A percentile compares a stretch with the other conserved stretches of the same genome.
Conservation (phyloP, 2,329 filamentous ascomycete species). For the Fusarium anguioides region DNA sequence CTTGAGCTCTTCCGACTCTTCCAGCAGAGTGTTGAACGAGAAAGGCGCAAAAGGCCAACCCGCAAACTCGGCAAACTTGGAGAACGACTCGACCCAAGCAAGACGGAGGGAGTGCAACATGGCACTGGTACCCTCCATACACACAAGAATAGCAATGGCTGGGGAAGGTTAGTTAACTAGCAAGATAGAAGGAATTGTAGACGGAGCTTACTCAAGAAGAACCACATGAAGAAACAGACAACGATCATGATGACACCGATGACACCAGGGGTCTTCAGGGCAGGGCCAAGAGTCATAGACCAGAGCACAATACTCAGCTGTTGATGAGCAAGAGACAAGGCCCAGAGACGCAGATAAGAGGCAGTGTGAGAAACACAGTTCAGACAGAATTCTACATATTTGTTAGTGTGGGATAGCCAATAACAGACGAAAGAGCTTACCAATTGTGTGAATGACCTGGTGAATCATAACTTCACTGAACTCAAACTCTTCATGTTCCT, state of each 20-base stretch:
- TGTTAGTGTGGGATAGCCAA: constrained; percentile 45
- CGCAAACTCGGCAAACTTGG: constrained; percentile 94
- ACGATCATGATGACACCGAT: constrained; percentile 84
- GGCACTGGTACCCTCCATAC: constrained; percentile 96
- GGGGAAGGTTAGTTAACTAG: constrained; percentile 40
- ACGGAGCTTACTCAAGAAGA: constrained; percentile 72
- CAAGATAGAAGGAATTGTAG: background rate
- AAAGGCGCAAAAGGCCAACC: constrained; percentile 90
- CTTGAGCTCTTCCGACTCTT: constrained; percentile 78
- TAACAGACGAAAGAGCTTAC: constrained; percentile 62
- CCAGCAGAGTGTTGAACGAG: constrained; percentile 84
- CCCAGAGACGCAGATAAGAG: constrained; percentile 98
- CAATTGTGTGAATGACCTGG: constrained; percentile 98
- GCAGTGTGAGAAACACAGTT: constrained; percentile 99
- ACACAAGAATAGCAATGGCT: constrained; percentile 75
- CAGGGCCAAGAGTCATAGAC: constrained; percentile 90
- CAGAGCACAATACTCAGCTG: constrained; percentile 96
- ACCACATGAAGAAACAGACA: constrained; percentile 88
- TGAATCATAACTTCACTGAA: constrained; percentile 99
- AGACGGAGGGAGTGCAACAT: constrained; percentile 93
- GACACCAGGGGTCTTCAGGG: constrained; percentile 74
- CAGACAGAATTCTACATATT: constrained; percentile 85
- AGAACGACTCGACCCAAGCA: constrained; percentile 98
- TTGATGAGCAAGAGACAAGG: constrained; percentile 95
- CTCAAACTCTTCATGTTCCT: constrained; percentile 96